These are phyloP conservation scores for Zopfochytrium polystomum DNA, from an alignment of 371 early-diverging fungal genomes.

Conservation along the genomic window DNA sequence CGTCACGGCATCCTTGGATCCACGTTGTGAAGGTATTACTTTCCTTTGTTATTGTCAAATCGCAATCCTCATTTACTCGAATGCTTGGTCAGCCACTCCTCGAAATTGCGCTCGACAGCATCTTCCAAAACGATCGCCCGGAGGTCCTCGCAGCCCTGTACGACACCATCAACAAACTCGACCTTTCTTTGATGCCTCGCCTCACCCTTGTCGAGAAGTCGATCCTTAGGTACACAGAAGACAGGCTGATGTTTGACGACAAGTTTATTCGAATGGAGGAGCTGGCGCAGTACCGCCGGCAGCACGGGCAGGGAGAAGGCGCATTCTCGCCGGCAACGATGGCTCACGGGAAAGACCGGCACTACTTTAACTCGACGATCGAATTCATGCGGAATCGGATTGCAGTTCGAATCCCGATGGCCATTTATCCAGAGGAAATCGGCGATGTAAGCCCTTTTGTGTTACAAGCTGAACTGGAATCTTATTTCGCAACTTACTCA, in stretches of 20 bases:
- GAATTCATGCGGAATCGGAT: constrained; percentile 76
- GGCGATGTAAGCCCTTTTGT: constrained; percentile 69
- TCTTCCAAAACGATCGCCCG: constrained; percentile 71
- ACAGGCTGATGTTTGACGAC: constrained; percentile 81
- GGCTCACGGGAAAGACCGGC: constrained; percentile 72
- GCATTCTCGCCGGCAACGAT: background rate
- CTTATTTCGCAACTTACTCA: too few relatives aligned
- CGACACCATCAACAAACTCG: constrained; percentile 80
- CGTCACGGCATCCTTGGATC: constrained; percentile 80
- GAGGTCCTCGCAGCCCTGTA: constrained; percentile 77
- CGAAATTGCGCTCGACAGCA: constrained; percentile 85
- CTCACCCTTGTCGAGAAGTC: constrained; percentile 62
- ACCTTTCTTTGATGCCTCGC: constrained; percentile 74
- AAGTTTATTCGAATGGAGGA: constrained; percentile 60
- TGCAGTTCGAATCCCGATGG: constrained; percentile 81
- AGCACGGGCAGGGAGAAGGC: constrained; percentile 3
- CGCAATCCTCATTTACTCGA: background rate
- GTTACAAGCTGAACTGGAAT: background rate
- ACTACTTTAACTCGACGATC: constrained; percentile 80
- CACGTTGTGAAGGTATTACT: constrained; percentile 83
- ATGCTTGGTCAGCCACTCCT: constrained; percentile 66
- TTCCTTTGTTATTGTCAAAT: background rate
- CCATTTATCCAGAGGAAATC: constrained; percentile 82
- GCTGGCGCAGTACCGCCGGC: constrained; percentile 1
- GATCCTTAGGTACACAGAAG: constrained; percentile 69